Evolutionary conservation across 352 stramenopile genomes (phyloP).

Genomic region (Phytophthora macrochlamydospora): DNA sequence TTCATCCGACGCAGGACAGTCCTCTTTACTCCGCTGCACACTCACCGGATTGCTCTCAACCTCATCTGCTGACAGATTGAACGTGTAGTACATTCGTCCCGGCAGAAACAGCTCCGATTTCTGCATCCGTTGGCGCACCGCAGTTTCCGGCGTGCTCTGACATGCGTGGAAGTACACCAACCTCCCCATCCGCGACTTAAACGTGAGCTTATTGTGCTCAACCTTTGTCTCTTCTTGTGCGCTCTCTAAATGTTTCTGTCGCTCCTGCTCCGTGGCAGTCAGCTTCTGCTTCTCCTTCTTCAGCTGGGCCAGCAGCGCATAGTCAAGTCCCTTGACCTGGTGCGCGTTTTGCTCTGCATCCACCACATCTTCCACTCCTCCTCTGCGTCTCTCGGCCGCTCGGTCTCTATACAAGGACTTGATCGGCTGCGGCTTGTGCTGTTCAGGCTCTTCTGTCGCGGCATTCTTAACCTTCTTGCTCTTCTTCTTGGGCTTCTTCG

Average conservation of each 20-base stretch:
- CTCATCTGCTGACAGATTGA: constrained; percentile 47
- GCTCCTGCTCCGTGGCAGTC: constrained; percentile 30
- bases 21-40: constrained; percentile 77
- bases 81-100: constrained; percentile 79
- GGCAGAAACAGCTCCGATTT: constrained; percentile 79
- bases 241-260: constrained; percentile 28
- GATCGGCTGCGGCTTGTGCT: background rate
- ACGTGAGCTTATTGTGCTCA: constrained; percentile 45
- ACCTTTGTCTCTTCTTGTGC: background rate
- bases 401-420: constrained; percentile 60
- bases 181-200: constrained; percentile 63
- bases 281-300: constrained; percentile 77
- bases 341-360: constrained; percentile 88
- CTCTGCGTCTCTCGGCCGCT: constrained; percentile 63
- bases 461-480: constrained; percentile 45
- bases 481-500: constrained; percentile 70
- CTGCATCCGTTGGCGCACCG: background rate
- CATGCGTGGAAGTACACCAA: constrained; percentile 73
- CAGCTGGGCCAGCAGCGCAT: constrained; percentile 84
- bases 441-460: background rate
- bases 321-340: constrained; percentile 91
- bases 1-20: constrained; percentile 65
- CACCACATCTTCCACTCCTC: constrained; percentile 42
- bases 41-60: constrained; percentile 60
- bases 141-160: constrained; percentile 37